A percentile compares a stretch with the other conserved stretches of the same genome.
Evolutionary conservation across 2,329 filamentous ascomycete genomes (phyloP).

Genomic region (Aspergillus sp.): DNA sequence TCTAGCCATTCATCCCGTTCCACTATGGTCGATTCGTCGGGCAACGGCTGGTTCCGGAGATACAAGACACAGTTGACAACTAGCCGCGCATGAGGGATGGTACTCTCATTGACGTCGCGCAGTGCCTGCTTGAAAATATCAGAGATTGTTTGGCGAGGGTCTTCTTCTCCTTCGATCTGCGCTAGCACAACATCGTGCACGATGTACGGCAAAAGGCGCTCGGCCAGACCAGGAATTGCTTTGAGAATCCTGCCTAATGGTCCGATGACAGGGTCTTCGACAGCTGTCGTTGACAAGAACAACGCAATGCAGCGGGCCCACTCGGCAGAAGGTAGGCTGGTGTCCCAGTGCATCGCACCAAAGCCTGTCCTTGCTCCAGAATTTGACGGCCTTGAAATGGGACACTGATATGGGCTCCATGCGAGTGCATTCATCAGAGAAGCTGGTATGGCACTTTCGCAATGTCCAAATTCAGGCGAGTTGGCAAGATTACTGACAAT

Average conservation of each 20-base stretch:
- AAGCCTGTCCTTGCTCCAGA: conserved; percentile 12
- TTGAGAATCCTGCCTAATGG: conserved; percentile 58
- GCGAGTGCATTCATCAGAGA: conserved; percentile 31
- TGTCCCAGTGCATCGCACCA: conserved; percentile 9
- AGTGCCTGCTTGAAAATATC: conserved; percentile 57
- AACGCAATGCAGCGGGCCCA: conserved; percentile 29
- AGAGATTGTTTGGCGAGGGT: conserved; percentile 56
- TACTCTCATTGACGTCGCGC: conserved; percentile 28
- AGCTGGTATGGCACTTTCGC: conserved; percentile 25
- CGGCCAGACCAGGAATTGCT: conserved; percentile 59
- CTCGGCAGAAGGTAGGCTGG: conserved; percentile 14
- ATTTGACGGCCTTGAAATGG: conserved; percentile 16
- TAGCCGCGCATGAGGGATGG: conserved; percentile 57
- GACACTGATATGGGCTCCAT: conserved; percentile 35
- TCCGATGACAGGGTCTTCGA: conserved; percentile 58
- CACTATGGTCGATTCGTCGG: conserved; percentile 65
- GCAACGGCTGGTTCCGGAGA: conserved; percentile 68
- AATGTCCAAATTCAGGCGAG: conserved; percentile 24
- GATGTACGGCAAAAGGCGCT: conserved; percentile 69
- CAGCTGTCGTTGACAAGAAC: conserved; percentile 50
- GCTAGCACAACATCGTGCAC: conserved; percentile 69
- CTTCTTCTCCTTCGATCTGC: conserved; percentile 54
- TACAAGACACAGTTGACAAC: conserved; percentile 76
- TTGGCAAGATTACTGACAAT: conserved; percentile 29
- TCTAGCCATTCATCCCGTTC: conserved; percentile 80